Percentiles rank a stretch among this genome's conserved stretches.
Evolutionary conservation across 225 moss, liverwort and hornwort species (phyloP).

Genomic region (Bryum argenteum): DNA sequence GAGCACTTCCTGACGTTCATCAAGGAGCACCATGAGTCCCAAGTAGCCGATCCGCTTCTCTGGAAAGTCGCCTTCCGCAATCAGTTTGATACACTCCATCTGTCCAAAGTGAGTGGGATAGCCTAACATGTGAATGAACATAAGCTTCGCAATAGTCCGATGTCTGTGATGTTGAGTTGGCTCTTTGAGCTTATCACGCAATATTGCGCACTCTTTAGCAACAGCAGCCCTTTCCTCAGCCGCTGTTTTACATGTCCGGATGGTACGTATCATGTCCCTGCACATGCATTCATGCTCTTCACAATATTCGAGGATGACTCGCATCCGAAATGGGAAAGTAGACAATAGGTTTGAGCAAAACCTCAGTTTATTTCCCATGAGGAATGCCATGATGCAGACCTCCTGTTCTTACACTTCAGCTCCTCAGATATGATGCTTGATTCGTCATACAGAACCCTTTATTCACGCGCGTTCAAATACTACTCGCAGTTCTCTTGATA

Average conservation of each 20-base stretch:
- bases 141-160: constrained; percentile 72
- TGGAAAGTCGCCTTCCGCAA: constrained; percentile 60
- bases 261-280: constrained; percentile 66
- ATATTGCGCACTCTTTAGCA: constrained; percentile 62
- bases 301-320: constrained; percentile 13
- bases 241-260: constrained; percentile 65
- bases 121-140: constrained; percentile 74
- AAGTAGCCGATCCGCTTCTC: constrained; percentile 69
- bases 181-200: constrained; percentile 58
- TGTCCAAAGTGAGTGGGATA: constrained; percentile 75
- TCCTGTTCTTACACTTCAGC: constrained; percentile 25
- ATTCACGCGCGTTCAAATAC: constrained; percentile 18
- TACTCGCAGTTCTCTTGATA: constrained; percentile 17
- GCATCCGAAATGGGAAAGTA: constrained; percentile 17
- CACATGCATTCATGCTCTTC: constrained; percentile 9
- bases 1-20: constrained; percentile 71
- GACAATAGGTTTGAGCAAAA: constrained; percentile 13
- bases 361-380: constrained; percentile 50
- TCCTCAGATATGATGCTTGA: background rate
- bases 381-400: constrained; percentile 33
- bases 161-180: constrained; percentile 55
- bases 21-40: constrained; percentile 72
- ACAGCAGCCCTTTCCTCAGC: constrained; percentile 61
- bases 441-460: too few relatives aligned
- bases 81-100: constrained; percentile 70